Conservation (phyloP, 2,329 filamentous ascomycete genomes). For the Cytospora chrysosperma region DNA sequence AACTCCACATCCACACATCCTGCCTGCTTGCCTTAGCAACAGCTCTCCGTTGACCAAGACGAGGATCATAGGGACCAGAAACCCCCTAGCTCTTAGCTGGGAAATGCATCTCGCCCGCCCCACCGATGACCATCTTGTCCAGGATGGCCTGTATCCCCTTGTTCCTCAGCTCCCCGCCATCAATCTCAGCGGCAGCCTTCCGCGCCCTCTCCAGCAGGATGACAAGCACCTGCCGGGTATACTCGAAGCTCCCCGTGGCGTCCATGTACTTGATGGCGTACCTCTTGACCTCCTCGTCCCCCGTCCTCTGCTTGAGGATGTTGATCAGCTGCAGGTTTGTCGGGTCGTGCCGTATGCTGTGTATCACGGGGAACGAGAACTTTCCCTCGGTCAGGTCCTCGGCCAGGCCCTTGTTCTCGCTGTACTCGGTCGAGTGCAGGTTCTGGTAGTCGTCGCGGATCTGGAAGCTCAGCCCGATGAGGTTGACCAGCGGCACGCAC, state of each 20-base stretch:
- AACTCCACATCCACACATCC: neutral
- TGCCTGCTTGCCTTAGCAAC: no score
- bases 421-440: constrained; percentile 71
- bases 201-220: constrained; percentile 65
- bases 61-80: no score
- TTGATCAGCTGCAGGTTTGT: constrained; percentile 79
- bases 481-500: constrained; percentile 80
- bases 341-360: constrained; percentile 79
- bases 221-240: constrained; percentile 67
- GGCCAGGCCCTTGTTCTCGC: constrained; percentile 86
- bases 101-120: constrained; percentile 20
- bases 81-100: constrained; percentile 17
- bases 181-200: constrained; percentile 62
- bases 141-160: constrained; percentile 64
- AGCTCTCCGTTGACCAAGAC: neutral
- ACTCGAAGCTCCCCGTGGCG: constrained; percentile 82
- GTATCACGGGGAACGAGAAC: constrained; percentile 94
- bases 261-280: constrained; percentile 94
- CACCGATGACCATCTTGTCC: constrained; percentile 57
- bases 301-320: constrained; percentile 87
- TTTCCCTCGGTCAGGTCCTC: constrained; percentile 97
- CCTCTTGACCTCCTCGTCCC: constrained; percentile 81
- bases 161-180: constrained; percentile 51
- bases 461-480: constrained; percentile 84
- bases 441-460: constrained; percentile 95